Evolutionary conservation across 768 basidiomycete genomes (phyloP).

Genomic region (Leucocoprinus sp.): DNA sequence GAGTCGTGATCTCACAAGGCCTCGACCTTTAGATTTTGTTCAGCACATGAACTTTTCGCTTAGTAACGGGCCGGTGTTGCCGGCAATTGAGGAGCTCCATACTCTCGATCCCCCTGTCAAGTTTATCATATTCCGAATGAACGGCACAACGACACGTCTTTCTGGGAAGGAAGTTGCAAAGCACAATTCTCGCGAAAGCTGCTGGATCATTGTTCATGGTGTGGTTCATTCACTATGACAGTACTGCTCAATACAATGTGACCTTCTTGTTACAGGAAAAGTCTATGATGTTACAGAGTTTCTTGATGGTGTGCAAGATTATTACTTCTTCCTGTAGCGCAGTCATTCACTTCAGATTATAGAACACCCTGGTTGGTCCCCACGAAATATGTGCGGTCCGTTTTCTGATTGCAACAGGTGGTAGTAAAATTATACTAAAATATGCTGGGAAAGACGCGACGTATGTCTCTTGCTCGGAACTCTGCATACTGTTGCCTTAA

Average conservation of each 20-base stretch:
- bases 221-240: conserved; percentile 7
- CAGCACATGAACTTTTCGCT: too few species aligned
- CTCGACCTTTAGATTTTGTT: too few species aligned
- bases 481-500: background rate
- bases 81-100: background rate
- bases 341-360: background rate
- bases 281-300: conserved; percentile 79
- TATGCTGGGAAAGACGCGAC: conserved; percentile 89
- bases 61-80: conserved; percentile 1
- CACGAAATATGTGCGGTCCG: background rate
- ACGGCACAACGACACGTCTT: conserved; percentile 8
- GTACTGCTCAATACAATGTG: background rate
- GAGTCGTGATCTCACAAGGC: too few species aligned
- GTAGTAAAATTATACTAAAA: conserved; percentile 77
- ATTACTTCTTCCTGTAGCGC: background rate
- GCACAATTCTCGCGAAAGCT: conserved; percentile 26
- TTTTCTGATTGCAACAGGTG: conserved; percentile 36
- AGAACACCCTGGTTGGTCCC: conserved; percentile 56
- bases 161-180: conserved; percentile 23
- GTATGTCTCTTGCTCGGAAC: conserved; percentile 32
- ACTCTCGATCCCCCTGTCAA: background rate
- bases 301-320: conserved; percentile 44
- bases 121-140: background rate
- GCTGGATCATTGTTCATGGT: conserved; percentile 77
- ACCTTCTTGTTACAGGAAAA: conserved; percentile 34